Percentiles rank a stretch among this genome's conserved stretches.
These are phyloP conservation scores for Pseudomonodictys pantanalensis DNA, from an alignment of 495 filamentous ascomycete species.

Conservation along the genomic window DNA sequence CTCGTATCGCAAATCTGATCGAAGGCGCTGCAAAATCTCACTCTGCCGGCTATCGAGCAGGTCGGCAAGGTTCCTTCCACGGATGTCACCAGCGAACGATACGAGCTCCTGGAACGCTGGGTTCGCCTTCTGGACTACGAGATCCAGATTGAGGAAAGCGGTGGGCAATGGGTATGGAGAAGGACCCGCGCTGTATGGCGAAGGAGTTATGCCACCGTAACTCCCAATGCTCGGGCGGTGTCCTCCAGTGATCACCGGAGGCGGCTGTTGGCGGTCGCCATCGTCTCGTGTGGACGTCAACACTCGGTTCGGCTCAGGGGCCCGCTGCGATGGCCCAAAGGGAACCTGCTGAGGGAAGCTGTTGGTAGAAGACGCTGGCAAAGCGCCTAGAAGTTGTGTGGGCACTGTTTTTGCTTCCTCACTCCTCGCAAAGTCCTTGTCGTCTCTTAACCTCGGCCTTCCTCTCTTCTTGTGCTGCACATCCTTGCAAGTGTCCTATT, in stretches of 20 bases:
- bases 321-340: constrained; percentile 11
- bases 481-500: constrained; percentile 81
- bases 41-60: constrained; percentile 27
- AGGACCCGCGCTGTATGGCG: constrained; percentile 12
- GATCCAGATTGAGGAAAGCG: constrained; percentile 41
- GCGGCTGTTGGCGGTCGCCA: constrained; percentile 1
- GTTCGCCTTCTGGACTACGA: constrained; percentile 41
- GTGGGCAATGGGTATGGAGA: constrained; percentile 17
- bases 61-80: constrained; percentile 37
- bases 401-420: constrained; percentile 18
- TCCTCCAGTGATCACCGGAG: not conserved
- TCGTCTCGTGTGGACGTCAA: constrained; percentile 15
- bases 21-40: constrained; percentile 34
- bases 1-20: constrained; percentile 40
- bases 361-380: constrained; percentile 6
- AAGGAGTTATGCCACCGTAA: constrained; percentile 3
- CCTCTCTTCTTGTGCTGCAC: constrained; percentile 97
- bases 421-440: constrained; percentile 48
- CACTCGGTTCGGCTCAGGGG: constrained; percentile 15
- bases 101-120: constrained; percentile 38
- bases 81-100: constrained; percentile 28
- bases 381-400: constrained; percentile 8
- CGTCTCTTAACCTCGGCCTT: constrained; percentile 85
- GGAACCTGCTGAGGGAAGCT: constrained; percentile 5
- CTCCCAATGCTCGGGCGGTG: constrained; percentile 17